Percentiles rank a stretch among this genome's conserved stretches.
Conservation (phyloP, 306 rosid species). For the Trichosanthes cucumerina region DNA sequence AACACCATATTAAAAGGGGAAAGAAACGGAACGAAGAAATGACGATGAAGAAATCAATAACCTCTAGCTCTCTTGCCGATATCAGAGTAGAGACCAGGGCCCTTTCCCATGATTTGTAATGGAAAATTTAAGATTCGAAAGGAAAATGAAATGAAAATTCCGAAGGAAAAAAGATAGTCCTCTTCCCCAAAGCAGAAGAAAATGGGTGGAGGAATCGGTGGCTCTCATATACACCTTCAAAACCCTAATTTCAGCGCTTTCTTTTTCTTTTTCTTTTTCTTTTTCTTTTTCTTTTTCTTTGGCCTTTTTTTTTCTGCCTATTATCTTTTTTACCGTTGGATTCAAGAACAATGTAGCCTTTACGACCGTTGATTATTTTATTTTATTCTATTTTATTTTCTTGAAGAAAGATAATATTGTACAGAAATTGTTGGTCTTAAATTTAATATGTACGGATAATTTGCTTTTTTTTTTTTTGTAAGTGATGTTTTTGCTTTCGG, state of each 20-base stretch:
- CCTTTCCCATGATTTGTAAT: constrained; percentile 50
- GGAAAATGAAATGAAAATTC: neutral
- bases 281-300: too few species aligned
- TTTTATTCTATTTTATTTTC: too few species aligned
- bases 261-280: neutral
- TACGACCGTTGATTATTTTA: too few species aligned
- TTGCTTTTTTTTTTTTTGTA: too few species aligned
- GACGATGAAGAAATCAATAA: neutral
- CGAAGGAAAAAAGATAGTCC: neutral
- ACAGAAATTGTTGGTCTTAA: too few species aligned
- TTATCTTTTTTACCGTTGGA: constrained; percentile 11
- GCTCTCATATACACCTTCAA: constrained; percentile 1
- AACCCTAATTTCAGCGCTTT: constrained; percentile 31
- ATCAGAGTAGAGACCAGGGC: constrained; percentile 92
- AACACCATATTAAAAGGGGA: neutral
- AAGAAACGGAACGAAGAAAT: neutral
- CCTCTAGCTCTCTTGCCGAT: constrained; percentile 84
- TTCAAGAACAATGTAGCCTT: neutral
- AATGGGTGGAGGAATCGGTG: constrained; percentile 1
- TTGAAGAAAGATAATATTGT: too few species aligned
- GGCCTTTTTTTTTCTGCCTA: too few species aligned
- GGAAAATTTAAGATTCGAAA: constrained; percentile 20
- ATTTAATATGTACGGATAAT: too few species aligned
- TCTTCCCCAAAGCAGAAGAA: too few species aligned
- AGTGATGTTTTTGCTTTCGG: too few species aligned